These are phyloP conservation scores for Fusarium sp. DNA, from an alignment of 2,329 filamentous ascomycete genomes.

Conservation along the genomic window DNA sequence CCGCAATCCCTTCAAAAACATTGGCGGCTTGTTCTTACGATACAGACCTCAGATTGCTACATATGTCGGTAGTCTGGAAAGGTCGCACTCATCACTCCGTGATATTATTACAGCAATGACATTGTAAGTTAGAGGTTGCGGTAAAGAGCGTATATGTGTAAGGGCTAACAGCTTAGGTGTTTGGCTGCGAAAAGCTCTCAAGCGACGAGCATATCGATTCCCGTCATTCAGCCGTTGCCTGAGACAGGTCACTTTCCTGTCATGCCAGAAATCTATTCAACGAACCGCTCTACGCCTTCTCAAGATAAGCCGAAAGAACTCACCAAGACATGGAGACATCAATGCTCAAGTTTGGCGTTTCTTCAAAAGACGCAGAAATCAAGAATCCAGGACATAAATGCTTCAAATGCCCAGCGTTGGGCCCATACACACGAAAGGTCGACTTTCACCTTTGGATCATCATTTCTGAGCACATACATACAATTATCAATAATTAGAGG, in stretches of 20 bases:
- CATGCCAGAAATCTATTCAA: neutral
- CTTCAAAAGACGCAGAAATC: neutral
- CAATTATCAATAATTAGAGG: neutral
- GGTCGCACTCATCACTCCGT: neutral
- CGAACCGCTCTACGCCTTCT: too few species aligned
- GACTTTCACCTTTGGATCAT: neutral
- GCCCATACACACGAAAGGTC: neutral
- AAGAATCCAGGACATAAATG: rapidly evolving
- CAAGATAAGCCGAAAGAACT: too few species aligned
- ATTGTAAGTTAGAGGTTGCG: neutral
- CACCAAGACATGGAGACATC: neutral
- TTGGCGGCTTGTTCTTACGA: neutral
- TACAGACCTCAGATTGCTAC: neutral
- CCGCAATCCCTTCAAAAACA: neutral
- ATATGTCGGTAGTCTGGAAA: neutral
- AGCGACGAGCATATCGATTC: neutral
- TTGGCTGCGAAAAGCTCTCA: neutral
- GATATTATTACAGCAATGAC: neutral
- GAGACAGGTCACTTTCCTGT: neutral
- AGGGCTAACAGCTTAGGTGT: neutral
- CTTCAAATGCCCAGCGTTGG: neutral
- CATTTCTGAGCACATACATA: neutral
- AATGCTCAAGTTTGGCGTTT: neutral
- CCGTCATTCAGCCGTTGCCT: neutral
- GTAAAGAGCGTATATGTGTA: neutral